Evolutionary conservation across 139 green algal species (phyloP).

Genomic region (Tetratostichococcus sp.): DNA sequence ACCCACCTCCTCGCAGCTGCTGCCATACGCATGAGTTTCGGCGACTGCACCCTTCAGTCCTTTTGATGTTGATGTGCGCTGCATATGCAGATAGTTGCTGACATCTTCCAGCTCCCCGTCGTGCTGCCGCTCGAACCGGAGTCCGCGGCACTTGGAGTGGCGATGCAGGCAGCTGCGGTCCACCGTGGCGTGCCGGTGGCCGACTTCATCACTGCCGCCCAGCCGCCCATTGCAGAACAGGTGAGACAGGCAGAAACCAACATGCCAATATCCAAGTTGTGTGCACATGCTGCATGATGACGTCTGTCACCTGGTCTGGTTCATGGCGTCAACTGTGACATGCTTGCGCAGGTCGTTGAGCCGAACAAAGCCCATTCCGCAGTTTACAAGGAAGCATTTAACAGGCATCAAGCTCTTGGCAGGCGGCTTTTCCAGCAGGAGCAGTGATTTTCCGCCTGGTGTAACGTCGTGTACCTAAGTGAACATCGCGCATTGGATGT

Average conservation of each 20-base stretch:
- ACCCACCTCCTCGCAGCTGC: too few relatives aligned
- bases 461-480: too few relatives aligned
- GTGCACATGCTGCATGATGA: not conserved
- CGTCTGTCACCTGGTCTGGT: not conserved
- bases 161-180: constrained; percentile 79
- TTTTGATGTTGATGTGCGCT: not conserved
- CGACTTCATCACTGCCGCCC: constrained; percentile 49
- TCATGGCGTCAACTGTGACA: too few relatives aligned
- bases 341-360: constrained; percentile 30
- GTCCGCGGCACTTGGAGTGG: constrained; percentile 74
- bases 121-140: constrained; percentile 68
- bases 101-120: constrained; percentile 43
- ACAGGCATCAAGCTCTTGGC: constrained; percentile 23
- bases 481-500: too few relatives aligned
- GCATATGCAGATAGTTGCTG: constrained; percentile 61
- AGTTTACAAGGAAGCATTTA: constrained; percentile 49
- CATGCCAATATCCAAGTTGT: not conserved
- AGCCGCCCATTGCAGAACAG: constrained; percentile 41
- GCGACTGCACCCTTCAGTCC: too few relatives aligned
- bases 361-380: constrained; percentile 25
- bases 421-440: constrained; percentile 31
- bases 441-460: too few relatives aligned
- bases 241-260: constrained; percentile 8
- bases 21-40: too few relatives aligned
- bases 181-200: constrained; percentile 33